Evolutionary conservation across 2,329 filamentous ascomycete species (phyloP).

Genomic region (Monilinia polystroma): DNA sequence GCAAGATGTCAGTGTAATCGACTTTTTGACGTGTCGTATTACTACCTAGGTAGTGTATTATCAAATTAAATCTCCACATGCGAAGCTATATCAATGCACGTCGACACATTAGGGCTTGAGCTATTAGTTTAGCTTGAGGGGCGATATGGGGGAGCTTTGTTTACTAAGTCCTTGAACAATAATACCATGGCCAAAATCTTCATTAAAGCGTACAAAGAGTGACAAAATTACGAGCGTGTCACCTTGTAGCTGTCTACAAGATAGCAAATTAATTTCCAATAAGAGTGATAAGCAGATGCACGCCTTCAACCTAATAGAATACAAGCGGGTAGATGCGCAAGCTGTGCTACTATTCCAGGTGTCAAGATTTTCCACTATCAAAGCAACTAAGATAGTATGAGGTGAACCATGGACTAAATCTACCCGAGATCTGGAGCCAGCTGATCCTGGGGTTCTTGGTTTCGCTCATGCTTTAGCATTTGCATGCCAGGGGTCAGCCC

Average conservation of each 20-base stretch:
- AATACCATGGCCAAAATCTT: background rate
- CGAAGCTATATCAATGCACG: background rate
- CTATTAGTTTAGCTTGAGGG: slow-evolving; percentile 6
- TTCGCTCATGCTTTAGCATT: slow-evolving; percentile 11
- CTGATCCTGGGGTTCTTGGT: slow-evolving; percentile 20
- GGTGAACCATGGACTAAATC: slow-evolving; percentile 1
- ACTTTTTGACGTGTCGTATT: slow-evolving; percentile 16
- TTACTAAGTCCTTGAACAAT: slow-evolving; percentile 7
- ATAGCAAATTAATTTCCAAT: slow-evolving; percentile 16
- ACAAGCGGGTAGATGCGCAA: slow-evolving; percentile 18
- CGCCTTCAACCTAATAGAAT: background rate
- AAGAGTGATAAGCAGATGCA: slow-evolving; percentile 3
- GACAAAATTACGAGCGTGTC: slow-evolving; percentile 3
- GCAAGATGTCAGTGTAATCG: slow-evolving; percentile 10
- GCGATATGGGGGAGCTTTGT: slow-evolving; percentile 14
- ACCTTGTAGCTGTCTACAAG: slow-evolving; percentile 15
- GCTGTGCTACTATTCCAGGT: slow-evolving; percentile 12
- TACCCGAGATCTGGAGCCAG: slow-evolving; percentile 24
- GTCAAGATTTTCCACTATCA: slow-evolving; percentile 17
- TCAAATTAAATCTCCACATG: slow-evolving; percentile 3
- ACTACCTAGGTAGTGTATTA: background rate
- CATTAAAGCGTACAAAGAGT: background rate
- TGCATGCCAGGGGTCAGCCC: slow-evolving; percentile 5
- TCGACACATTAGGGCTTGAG: slow-evolving; percentile 1
- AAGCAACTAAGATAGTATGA: slow-evolving; percentile 3